A percentile compares a stretch with the other conserved stretches of the same genome.
These are phyloP conservation scores for Beauveria brongniartii DNA, from an alignment of 2,329 filamentous ascomycete species.

Conservation along the genomic window DNA sequence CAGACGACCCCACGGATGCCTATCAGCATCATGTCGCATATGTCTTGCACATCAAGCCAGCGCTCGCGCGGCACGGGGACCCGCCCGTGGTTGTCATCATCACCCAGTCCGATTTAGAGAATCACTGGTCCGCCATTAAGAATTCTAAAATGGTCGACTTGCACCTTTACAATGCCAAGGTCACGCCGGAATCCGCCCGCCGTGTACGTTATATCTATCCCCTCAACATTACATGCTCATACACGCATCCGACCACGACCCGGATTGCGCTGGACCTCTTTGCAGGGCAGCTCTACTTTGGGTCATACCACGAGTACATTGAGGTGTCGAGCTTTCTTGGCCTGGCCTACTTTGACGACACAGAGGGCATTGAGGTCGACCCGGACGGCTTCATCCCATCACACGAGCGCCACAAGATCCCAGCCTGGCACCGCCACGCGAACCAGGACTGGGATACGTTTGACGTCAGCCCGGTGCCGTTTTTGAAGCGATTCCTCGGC, in stretches of 20 bases:
- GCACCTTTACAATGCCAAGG: conserved; percentile 35
- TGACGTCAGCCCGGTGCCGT: conserved; percentile 26
- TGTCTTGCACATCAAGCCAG: not conserved
- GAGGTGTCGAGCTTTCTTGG: conserved; percentile 44
- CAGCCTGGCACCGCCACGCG: not conserved
- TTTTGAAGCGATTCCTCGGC: conserved; percentile 28
- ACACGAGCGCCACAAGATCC: not conserved
- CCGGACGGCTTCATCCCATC: conserved; percentile 27
- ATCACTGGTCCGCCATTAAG: conserved; percentile 26
- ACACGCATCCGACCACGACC: not conserved
- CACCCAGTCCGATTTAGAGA: conserved; percentile 52
- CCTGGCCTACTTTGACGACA: conserved; percentile 25
- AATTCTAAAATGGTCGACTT: conserved; percentile 29
- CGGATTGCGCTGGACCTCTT: conserved; percentile 53
- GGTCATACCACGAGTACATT: conserved; percentile 44
- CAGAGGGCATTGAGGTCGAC: conserved; percentile 16
- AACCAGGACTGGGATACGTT: conserved; percentile 14
- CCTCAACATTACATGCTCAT: conserved; percentile 15
- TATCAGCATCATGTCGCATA: not conserved
- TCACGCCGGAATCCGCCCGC: not conserved
- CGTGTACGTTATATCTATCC: not conserved
- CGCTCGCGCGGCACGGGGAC: not conserved
- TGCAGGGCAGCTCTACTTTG: conserved; percentile 58
- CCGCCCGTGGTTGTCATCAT: conserved; percentile 40
- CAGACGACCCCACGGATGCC: not conserved